Base-by-base conservation (phyloP, 345 rosid species). In the Heritiera littoralis region DNA sequence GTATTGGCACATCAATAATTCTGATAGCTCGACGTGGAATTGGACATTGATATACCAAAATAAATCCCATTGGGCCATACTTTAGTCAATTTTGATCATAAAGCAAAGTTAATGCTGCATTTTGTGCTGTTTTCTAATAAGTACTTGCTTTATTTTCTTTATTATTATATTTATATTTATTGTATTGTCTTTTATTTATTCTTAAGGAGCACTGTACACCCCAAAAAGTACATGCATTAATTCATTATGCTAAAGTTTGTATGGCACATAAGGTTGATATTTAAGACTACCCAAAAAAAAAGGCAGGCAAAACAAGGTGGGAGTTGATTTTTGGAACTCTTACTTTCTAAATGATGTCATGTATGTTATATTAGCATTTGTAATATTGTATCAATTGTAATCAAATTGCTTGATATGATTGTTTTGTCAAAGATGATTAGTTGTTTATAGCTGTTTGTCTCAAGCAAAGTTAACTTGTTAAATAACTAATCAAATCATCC, bases 241-340 rank as follows among this genome's bases (percentile, higher is more conserved):
- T 74, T 46, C 73, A 18, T 56, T 35, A 38, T 38, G 70, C n/a
- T 73, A 72, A 58, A 72, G 56, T 73, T 56, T 67, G 40, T 69
- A 69, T 48, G 76, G 71, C 76, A 38, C 60, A 59, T 58, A 81
- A 61, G 59, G 64, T 59, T 59, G 72, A 76, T 74, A 74, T 78
- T 82, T 15, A 74, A 67, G 38, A 35, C 75, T 12, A 43, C 28
- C 46, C 38, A 60, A 43, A 49, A 23, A 74, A 49, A 49, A 61
- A 7, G 18, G 46, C 46, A 52, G 60, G 46, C 61, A 51, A 52
- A 7, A 23, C 65, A 58, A 13, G 35, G 46, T 35, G 52, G 38
- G 74, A 11, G n/a, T 73, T 73, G 35, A 55, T 67, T 18, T 43
- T 67, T 7, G 15, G n/a, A 43, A 65, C 41, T 65, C 69, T 7